Conservation (phyloP, 768 basidiomycete genomes). For the Gelatoporia subvermispora region DNA sequence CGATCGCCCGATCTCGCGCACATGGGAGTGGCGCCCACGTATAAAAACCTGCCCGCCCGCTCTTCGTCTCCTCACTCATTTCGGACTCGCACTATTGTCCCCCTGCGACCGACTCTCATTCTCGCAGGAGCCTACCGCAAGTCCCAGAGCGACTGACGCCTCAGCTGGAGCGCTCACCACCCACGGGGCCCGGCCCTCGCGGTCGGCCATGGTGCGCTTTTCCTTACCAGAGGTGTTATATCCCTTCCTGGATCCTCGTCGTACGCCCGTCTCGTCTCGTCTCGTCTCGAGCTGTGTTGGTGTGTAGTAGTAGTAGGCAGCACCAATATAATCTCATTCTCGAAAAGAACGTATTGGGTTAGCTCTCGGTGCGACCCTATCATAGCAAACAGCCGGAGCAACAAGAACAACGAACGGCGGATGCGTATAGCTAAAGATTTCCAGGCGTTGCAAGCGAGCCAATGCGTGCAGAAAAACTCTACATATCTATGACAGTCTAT, state of each 20-base stretch:
- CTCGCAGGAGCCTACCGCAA: slow-evolving; percentile 37
- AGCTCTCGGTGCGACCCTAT: too few relatives aligned
- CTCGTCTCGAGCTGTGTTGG: not conserved
- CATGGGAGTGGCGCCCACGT: too few relatives aligned
- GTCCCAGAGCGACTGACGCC: slow-evolving; percentile 28
- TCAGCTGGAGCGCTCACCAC: slow-evolving; percentile 34
- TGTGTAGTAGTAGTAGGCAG: not conserved
- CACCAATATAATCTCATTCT: too few relatives aligned
- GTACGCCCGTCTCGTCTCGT: not conserved
- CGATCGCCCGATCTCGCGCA: too few relatives aligned
- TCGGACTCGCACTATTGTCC: slow-evolving; percentile 37
- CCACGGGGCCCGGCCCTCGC: slow-evolving; percentile 13
- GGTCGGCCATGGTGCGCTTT: slow-evolving; percentile 26
- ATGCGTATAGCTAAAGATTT: too few relatives aligned
- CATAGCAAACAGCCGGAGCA: too few relatives aligned
- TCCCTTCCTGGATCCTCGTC: too few relatives aligned
- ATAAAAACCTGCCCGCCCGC: not conserved
- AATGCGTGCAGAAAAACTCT: too few relatives aligned
- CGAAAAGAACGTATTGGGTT: too few relatives aligned
- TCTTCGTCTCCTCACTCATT: slow-evolving; percentile 26
- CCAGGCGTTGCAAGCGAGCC: too few relatives aligned
- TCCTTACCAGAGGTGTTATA: slow-evolving; percentile 37
- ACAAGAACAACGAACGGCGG: too few relatives aligned
- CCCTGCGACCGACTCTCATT: slow-evolving; percentile 27
- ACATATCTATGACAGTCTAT: not conserved